Evolutionary conservation across 2,329 filamentous ascomycete species (phyloP).

Genomic region (Clonostachys rhizophaga): DNA sequence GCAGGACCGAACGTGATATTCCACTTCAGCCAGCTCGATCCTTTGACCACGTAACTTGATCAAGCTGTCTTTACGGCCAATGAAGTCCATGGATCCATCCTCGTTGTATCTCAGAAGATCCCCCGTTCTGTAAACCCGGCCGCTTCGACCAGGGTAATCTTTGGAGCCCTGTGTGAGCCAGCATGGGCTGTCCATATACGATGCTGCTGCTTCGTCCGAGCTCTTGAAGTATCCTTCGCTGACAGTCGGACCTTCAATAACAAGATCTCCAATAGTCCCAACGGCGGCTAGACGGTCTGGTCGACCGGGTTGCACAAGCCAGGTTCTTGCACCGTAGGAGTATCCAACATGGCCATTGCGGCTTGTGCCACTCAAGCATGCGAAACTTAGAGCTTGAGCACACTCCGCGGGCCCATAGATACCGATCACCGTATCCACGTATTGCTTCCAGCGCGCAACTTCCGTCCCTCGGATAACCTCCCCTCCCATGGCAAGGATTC

Average conservation of each 20-base stretch:
- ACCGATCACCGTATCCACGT: conserved; percentile 1
- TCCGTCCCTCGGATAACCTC: conserved; percentile 2
- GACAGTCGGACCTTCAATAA: conserved; percentile 1
- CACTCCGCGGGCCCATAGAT: not conserved
- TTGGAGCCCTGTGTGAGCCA: not conserved
- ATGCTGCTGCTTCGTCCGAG: too few relatives aligned
- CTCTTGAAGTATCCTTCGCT: not conserved
- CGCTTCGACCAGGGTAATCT: conserved; percentile 19
- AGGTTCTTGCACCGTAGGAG: not conserved
- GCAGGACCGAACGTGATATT: conserved; percentile 1
- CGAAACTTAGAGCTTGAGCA: conserved; percentile 3
- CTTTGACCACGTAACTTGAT: conserved; percentile 35
- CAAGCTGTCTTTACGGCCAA: conserved; percentile 33
- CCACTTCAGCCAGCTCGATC: conserved; percentile 10
- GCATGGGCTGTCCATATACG: not conserved
- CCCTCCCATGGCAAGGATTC: conserved; percentile 4
- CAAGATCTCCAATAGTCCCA: conserved; percentile 1
- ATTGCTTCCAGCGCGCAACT: conserved; percentile 1
- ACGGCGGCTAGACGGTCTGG: not conserved
- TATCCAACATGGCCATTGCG: not conserved
- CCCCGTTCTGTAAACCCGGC: conserved; percentile 15
- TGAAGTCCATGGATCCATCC: conserved; percentile 8
- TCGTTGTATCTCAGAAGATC: conserved; percentile 8
- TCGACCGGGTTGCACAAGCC: conserved; percentile 2
- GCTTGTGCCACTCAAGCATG: not conserved